phyloP scores from a whole-genome alignment of 176 grass and related monocot species.

The Cenchrus americanus region DNA sequence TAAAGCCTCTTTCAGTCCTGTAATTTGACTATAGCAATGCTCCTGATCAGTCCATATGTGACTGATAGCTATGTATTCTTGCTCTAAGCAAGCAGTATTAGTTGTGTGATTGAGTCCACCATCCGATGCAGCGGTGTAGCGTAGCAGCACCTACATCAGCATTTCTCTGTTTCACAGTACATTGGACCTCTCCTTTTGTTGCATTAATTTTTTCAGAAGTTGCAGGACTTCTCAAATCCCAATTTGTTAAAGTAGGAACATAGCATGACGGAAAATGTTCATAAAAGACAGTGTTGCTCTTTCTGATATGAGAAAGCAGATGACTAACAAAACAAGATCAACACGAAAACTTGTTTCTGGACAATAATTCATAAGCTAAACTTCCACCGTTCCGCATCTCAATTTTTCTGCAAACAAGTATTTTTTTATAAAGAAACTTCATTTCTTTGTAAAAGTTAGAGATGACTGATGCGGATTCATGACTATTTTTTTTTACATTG shows the following conservation, averaged over 20 bases:
- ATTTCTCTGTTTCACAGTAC: background rate
- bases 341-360: background rate
- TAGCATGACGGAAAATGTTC: background rate
- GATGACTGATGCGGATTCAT: background rate
- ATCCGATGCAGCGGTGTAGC: conserved; percentile 12
- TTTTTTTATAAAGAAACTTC: background rate
- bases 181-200: background rate
- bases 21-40: background rate
- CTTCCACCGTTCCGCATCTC: background rate
- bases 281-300: background rate
- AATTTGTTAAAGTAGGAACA: conserved; percentile 18
- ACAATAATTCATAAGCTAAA: conserved; percentile 15
- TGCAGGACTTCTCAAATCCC: background rate
- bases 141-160: background rate
- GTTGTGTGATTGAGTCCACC: background rate
- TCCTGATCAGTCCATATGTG: background rate
- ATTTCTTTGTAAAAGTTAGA: background rate
- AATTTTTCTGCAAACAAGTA: background rate
- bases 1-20: background rate
- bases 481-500: background rate
- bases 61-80: background rate
- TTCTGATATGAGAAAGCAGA: background rate
- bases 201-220: conserved; percentile 13
- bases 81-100: background rate
- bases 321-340: background rate